Evolutionary conservation across 2,329 filamentous ascomycete genomes (phyloP).

Genomic region (Coniochaeta sp.): DNA sequence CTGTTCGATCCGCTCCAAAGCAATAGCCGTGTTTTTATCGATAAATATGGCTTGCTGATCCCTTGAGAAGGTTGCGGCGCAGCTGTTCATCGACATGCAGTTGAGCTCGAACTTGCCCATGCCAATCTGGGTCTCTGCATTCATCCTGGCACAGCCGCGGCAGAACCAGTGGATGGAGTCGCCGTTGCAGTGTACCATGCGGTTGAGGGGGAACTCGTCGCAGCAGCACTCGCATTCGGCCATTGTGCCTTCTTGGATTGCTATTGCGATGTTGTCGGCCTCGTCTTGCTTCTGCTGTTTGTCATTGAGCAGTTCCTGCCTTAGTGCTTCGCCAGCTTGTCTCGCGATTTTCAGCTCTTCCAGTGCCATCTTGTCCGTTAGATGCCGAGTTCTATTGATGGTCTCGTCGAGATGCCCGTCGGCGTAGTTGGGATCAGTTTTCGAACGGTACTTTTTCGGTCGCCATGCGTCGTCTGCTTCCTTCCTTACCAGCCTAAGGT

Average conservation of each 20-base stretch:
- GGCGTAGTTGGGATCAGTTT: background rate
- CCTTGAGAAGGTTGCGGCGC: conserved; percentile 52
- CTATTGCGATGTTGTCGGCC: conserved; percentile 30
- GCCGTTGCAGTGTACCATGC: conserved; percentile 61
- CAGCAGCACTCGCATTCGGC: conserved; percentile 71
- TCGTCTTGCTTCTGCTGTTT: conserved; percentile 26
- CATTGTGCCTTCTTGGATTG: conserved; percentile 42
- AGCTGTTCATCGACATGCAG: conserved; percentile 67
- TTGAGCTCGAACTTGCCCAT: conserved; percentile 58
- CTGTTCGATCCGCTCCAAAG: conserved; percentile 65
- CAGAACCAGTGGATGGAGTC: conserved; percentile 62
- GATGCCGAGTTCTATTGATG: too few relatives aligned
- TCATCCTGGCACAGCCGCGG: conserved; percentile 53
- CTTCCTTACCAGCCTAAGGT: conserved; percentile 14
- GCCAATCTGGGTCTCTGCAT: conserved; percentile 64
- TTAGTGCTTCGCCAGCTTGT: conserved; percentile 12
- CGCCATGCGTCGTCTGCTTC: background rate
- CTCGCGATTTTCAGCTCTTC: conserved; percentile 33
- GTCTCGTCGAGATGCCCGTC: conserved; percentile 10
- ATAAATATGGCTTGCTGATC: conserved; percentile 51
- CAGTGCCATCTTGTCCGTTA: conserved; percentile 24
- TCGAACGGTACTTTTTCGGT: conserved; percentile 6
- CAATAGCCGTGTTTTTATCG: conserved; percentile 48
- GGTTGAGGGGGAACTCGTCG: conserved; percentile 56
- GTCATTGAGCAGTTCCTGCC: conserved; percentile 14